phyloP scores from a whole-genome alignment of 2,329 filamentous ascomycete genomes.

The Celoporthe dispersa region DNA sequence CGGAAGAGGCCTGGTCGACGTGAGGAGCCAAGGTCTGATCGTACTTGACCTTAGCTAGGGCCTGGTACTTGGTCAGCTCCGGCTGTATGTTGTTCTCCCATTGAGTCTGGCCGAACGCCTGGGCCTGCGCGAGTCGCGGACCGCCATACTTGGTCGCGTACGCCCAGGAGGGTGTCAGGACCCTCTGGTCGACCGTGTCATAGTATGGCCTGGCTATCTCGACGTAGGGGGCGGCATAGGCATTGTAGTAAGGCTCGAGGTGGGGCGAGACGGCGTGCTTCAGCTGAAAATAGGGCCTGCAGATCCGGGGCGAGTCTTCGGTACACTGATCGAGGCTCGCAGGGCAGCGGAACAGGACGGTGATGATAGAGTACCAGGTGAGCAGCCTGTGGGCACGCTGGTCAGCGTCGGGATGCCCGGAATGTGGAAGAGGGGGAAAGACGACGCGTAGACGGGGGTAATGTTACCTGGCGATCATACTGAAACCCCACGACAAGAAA shows the following conservation, averaged over 20 bases:
- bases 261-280: conserved; percentile 70
- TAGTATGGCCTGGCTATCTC: conserved; percentile 79
- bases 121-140: conserved; percentile 70
- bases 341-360: conserved; percentile 82
- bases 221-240: conserved; percentile 83
- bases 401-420: conserved; percentile 2
- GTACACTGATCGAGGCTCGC: conserved; percentile 68
- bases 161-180: conserved; percentile 70
- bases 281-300: conserved; percentile 78
- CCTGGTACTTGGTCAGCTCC: conserved; percentile 68
- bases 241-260: conserved; percentile 81
- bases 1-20: conserved; percentile 63
- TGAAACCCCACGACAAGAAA: conserved; percentile 49
- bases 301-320: conserved; percentile 74
- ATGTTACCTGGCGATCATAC: conserved; percentile 57
- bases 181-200: conserved; percentile 59
- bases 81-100: conserved; percentile 83
- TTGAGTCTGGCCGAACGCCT: conserved; percentile 68
- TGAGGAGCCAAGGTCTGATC: conserved; percentile 73
- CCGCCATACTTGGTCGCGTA: conserved; percentile 76
- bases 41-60: conserved; percentile 68
- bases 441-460: conserved; percentile 31
- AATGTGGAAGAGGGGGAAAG: background rate
- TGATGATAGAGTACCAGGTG: conserved; percentile 86
- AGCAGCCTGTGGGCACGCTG: conserved; percentile 59